Evolutionary conservation across 768 basidiomycete species (phyloP).

Genomic region (Phlebiopsis gigantea): DNA sequence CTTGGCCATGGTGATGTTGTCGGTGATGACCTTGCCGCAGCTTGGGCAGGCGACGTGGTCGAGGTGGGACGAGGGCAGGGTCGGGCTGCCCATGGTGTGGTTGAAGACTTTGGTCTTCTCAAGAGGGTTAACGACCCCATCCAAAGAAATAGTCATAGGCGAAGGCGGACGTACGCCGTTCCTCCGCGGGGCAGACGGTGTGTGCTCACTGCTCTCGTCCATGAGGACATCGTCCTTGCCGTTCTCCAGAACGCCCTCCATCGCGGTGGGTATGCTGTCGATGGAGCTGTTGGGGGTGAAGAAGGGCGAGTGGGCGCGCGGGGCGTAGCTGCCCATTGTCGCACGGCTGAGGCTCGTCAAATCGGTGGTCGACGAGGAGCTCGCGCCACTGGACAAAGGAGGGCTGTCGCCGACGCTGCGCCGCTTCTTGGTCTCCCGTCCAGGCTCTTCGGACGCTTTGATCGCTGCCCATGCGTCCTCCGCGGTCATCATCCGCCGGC

Average conservation of each 20-base stretch:
- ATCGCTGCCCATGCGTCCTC: constrained; percentile 41
- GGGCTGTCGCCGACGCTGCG: constrained; percentile 31
- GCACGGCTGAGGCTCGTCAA: constrained; percentile 14
- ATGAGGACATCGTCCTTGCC: constrained; percentile 21
- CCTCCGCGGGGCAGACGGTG: constrained; percentile 10
- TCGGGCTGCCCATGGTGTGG: constrained; percentile 29
- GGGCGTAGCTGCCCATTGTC: constrained; percentile 8
- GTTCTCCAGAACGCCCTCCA: constrained; percentile 9
- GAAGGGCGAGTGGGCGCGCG: constrained; percentile 17
- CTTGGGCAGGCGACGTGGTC: constrained; percentile 46
- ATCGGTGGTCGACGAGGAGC: constrained; percentile 16
- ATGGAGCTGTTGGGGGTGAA: constrained; percentile 22
- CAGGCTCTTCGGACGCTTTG: constrained; percentile 33
- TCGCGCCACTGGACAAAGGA: constrained; percentile 18
- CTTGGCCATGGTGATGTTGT: constrained; percentile 33
- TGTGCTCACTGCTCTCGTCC: constrained; percentile 18
- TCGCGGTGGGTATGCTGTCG: constrained; percentile 19
- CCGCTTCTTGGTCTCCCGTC: constrained; percentile 42
- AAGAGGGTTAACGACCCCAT: constrained; percentile 34
- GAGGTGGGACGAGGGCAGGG: constrained; percentile 36
- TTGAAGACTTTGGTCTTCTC: constrained; percentile 19
- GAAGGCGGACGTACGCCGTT: constrained; percentile 23
- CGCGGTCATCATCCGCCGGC: constrained; percentile 50
- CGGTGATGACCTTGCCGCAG: constrained; percentile 48
- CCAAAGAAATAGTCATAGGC: constrained; percentile 48